Percentiles rank a stretch among this genome's conserved stretches.
Conservation (phyloP, 495 filamentous ascomycete genomes). For the Clohesyomyces aquaticus region DNA sequence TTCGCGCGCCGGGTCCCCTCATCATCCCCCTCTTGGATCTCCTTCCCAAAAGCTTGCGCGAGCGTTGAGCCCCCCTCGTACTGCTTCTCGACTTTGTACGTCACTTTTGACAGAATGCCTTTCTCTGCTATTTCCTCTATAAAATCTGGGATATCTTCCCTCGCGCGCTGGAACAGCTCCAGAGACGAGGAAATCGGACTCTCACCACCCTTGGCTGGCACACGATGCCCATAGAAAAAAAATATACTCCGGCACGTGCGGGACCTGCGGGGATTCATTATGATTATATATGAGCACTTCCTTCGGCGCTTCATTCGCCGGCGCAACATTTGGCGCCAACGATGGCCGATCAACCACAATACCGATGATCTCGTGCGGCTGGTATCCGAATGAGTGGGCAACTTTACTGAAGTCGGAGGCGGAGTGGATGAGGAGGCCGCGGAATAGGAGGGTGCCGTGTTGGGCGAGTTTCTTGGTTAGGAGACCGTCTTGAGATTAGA, state of each 20-base stretch:
- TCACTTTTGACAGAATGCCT: conserved; percentile 52
- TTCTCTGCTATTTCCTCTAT: conserved; percentile 53
- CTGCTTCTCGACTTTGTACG: conserved; percentile 53
- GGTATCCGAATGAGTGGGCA: conserved; percentile 59
- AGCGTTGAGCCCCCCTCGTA: conserved; percentile 57
- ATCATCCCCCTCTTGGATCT: conserved; percentile 54
- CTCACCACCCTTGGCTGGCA: conserved; percentile 53
- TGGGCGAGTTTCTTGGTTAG: conserved; percentile 46
- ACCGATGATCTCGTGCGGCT: conserved; percentile 60
- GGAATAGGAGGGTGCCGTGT: conserved; percentile 51
- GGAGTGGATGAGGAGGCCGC: conserved; percentile 44
- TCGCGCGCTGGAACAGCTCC: conserved; percentile 55
- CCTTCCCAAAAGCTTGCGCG: conserved; percentile 56
- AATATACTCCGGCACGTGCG: conserved; percentile 59
- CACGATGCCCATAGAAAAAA: conserved; percentile 54
- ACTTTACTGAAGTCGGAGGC: conserved; percentile 56
- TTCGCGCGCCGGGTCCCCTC: conserved; percentile 50
- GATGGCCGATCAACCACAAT: conserved; percentile 57
- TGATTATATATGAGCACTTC: conserved; percentile 58
- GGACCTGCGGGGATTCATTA: conserved; percentile 59
- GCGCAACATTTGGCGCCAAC: conserved; percentile 57
- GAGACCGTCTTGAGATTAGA: conserved; percentile 38
- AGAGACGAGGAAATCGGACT: conserved; percentile 58
- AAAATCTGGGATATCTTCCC: conserved; percentile 55
- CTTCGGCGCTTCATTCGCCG: conserved; percentile 59